Percentiles rank a stretch among this genome's conserved stretches.
phyloP scores from a whole-genome alignment of 1,284 basidiomycete species.

The Pascua guehoae region DNA sequence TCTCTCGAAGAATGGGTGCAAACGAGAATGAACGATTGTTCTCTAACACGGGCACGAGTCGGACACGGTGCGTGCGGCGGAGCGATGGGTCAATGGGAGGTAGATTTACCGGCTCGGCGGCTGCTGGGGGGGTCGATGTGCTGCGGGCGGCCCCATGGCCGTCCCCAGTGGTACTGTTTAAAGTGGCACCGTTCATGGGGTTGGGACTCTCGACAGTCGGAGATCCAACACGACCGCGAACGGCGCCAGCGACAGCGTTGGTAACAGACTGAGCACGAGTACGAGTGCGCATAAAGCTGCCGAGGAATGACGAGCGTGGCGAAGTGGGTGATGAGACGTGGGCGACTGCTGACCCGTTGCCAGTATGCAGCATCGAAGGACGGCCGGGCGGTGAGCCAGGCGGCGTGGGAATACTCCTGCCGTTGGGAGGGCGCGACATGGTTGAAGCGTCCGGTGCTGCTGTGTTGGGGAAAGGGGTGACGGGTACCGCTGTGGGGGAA shows the following conservation, averaged over 20 bases:
- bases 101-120: slow-evolving; percentile 3
- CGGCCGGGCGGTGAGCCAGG: not conserved
- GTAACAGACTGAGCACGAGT: slow-evolving; percentile 40
- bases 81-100: slow-evolving; percentile 13
- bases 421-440: not conserved
- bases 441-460: not conserved
- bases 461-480: no score
- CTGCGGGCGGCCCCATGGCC: slow-evolving; percentile 34
- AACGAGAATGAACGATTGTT: slow-evolving; percentile 83
- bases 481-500: no score
- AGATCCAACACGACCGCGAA: slow-evolving; percentile 17
- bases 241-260: slow-evolving; percentile 19
- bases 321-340: slow-evolving; percentile 28
- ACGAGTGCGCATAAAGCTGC: slow-evolving; percentile 44
- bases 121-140: slow-evolving; percentile 30
- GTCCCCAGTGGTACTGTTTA: not conserved
- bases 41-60: slow-evolving; percentile 92
- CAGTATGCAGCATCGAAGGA: not conserved
- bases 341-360: not conserved
- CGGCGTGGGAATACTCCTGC: not conserved
- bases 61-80: slow-evolving; percentile 54
- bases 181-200: slow-evolving; percentile 10
- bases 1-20: slow-evolving; percentile 82
- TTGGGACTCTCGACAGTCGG: slow-evolving; percentile 24
- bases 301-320: slow-evolving; percentile 43